phyloP scores from a whole-genome alignment of 2,329 filamentous ascomycete genomes.

The Huntiella savannae region DNA sequence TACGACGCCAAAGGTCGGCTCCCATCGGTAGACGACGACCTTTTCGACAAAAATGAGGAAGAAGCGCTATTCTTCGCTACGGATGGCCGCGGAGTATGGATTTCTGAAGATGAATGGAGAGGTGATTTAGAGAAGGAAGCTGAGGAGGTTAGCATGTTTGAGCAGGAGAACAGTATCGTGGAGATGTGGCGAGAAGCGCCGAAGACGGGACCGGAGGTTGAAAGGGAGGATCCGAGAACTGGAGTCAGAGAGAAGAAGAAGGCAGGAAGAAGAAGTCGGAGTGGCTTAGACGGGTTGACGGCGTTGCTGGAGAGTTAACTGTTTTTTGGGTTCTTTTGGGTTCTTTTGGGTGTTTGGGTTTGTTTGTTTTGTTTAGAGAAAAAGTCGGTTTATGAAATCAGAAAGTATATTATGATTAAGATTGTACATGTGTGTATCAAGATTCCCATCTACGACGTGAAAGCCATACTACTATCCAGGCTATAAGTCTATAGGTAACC shows the following conservation, averaged over 20 bases:
- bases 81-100: constrained; percentile 5
- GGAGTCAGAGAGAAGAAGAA: neutral
- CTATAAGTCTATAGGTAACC: constrained; percentile 45
- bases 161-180: neutral
- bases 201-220: neutral
- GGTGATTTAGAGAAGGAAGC: constrained; percentile 1
- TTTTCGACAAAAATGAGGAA: constrained; percentile 5
- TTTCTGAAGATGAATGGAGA: constrained; percentile 4
- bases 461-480: constrained; percentile 31
- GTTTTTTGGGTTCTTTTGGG: neutral
- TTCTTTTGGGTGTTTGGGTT: neutral
- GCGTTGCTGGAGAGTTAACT: too few species aligned
- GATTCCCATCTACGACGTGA: too few species aligned
- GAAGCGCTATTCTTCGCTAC: constrained; percentile 8
- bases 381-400: neutral
- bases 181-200: constrained; percentile 11
- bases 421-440: too few species aligned
- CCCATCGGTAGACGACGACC: constrained; percentile 5
- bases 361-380: neutral
- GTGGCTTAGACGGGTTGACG: too few species aligned
- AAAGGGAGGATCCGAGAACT: neutral
- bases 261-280: neutral
- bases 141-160: neutral
- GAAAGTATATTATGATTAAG: too few species aligned
- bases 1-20: constrained; percentile 6